phyloP scores from a whole-genome alignment of 2,329 filamentous ascomycete species.

The Arachnomyces sp. region DNA sequence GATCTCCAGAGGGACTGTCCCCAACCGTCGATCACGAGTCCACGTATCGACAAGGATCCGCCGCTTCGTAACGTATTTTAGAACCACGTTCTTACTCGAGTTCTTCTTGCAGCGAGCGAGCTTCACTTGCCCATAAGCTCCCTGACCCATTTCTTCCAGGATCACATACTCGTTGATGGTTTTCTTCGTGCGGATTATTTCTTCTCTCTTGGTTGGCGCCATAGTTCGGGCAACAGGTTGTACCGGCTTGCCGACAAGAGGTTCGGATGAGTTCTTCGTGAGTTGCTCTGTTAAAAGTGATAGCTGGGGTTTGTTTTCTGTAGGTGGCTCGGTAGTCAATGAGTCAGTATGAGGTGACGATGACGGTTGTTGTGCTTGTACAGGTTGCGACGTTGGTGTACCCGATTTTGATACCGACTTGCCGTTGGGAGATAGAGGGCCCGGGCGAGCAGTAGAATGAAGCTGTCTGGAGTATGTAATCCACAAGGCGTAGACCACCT shows the following conservation, averaged over 20 bases:
- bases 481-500: conserved; percentile 92
- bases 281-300: conserved; percentile 47
- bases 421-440: conserved; percentile 45
- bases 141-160: conserved; percentile 96
- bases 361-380: conserved; percentile 63
- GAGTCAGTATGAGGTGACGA: conserved; percentile 24
- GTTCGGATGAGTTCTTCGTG: conserved; percentile 41
- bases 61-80: conserved; percentile 96
- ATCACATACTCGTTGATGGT: conserved; percentile 85
- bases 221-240: conserved; percentile 27
- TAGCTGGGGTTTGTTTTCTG: conserved; percentile 32
- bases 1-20: conserved; percentile 93
- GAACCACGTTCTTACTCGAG: conserved; percentile 71
- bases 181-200: conserved; percentile 55
- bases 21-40: conserved; percentile 86
- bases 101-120: conserved; percentile 77
- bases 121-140: conserved; percentile 96
- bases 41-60: conserved; percentile 97
- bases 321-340: conserved; percentile 18
- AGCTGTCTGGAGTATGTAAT: conserved; percentile 92
- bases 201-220: conserved; percentile 18
- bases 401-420: conserved; percentile 56
- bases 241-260: conserved; percentile 35
- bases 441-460: conserved; percentile 61
- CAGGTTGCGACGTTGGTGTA: conserved; percentile 71